phyloP scores from a whole-genome alignment of 2,329 filamentous ascomycete genomes.

The Calonectria hongkongensis region DNA sequence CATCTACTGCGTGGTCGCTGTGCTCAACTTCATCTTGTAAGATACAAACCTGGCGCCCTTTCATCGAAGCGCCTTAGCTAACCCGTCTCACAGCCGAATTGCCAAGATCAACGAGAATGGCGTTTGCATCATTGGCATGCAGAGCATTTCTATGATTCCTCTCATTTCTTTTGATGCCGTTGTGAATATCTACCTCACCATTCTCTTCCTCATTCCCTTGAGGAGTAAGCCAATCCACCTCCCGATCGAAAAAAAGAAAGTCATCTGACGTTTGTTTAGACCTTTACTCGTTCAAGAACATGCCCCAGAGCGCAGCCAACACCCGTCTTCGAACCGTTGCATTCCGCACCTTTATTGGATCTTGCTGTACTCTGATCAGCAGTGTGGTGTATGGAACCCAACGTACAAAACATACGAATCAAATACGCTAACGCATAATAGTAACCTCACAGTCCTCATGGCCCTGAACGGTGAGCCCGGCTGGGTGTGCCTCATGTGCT shows the following conservation, averaged over 20 bases:
- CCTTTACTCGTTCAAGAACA: constrained; percentile 72
- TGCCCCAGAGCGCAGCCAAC: constrained; percentile 63
- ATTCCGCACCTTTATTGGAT: constrained; percentile 76
- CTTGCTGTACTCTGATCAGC: constrained; percentile 73
- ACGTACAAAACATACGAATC: background rate
- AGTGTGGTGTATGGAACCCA: constrained; percentile 70
- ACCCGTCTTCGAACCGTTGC: constrained; percentile 70
- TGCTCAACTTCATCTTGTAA: constrained; percentile 78
- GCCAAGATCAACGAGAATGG: constrained; percentile 72
- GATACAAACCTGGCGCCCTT: constrained; percentile 46
- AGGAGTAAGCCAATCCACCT: constrained; percentile 63
- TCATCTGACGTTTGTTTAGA: constrained; percentile 58
- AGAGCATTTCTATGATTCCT: constrained; percentile 74
- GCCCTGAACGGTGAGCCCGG: constrained; percentile 76
- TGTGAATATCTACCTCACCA: constrained; percentile 78
- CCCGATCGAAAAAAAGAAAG: no score
- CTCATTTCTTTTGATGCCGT: constrained; percentile 77
- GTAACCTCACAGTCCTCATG: constrained; percentile 76
- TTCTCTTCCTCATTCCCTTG: constrained; percentile 77
- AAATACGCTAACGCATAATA: constrained; percentile 52
- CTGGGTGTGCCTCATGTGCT: constrained; percentile 80
- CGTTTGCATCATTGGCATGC: constrained; percentile 78
- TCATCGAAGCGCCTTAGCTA: constrained; percentile 8
- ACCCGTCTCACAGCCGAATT: constrained; percentile 67
- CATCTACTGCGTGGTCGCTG: constrained; percentile 67